A percentile compares a stretch with the other conserved stretches of the same genome.
Conservation (phyloP, 192 early-diverging fungal species). For the Coemansia asiatica region DNA sequence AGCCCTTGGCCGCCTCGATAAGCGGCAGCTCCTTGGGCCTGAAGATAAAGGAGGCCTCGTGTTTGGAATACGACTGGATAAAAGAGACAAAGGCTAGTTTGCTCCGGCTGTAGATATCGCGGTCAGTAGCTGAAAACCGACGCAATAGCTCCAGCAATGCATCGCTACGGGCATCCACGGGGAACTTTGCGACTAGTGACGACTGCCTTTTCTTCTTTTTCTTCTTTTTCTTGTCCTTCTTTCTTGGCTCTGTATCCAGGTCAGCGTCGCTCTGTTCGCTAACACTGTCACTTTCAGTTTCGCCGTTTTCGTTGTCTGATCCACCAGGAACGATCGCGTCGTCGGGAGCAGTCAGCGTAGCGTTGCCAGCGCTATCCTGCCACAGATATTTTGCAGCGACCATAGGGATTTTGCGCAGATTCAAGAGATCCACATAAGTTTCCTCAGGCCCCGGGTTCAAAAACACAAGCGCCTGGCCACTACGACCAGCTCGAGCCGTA, state of each 20-base stretch:
- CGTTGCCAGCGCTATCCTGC: slow-evolving; percentile 32
- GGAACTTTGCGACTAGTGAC: slow-evolving; percentile 50
- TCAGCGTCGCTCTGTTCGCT: slow-evolving; percentile 11
- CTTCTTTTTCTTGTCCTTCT: slow-evolving; percentile 18
- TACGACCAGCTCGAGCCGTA: slow-evolving; percentile 83
- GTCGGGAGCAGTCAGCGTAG: slow-evolving; percentile 17
- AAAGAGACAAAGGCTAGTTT: slow-evolving; percentile 86
- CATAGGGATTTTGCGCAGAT: slow-evolving; percentile 88
- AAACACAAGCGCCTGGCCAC: slow-evolving; percentile 85
- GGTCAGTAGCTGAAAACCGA: slow-evolving; percentile 63
- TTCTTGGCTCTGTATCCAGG: slow-evolving; percentile 6
- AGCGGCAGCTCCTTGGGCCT: slow-evolving; percentile 81
- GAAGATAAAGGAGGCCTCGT: slow-evolving; percentile 93
- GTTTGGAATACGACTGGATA: slow-evolving; percentile 89
- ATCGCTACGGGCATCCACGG: slow-evolving; percentile 51
- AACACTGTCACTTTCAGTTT: neutral
- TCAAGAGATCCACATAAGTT: slow-evolving; percentile 85
- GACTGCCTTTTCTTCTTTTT: slow-evolving; percentile 22
- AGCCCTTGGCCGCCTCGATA: slow-evolving; percentile 71
- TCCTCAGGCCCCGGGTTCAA: slow-evolving; percentile 81
- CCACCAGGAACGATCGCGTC: slow-evolving; percentile 24
- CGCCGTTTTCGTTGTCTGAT: slow-evolving; percentile 11
- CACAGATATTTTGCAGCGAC: slow-evolving; percentile 52
- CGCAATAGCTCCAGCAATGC: slow-evolving; percentile 60
- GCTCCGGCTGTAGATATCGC: slow-evolving; percentile 78